Base-by-base conservation (phyloP, 2,329 filamentous ascomycete species). In the Acarospora socialis region DNA sequence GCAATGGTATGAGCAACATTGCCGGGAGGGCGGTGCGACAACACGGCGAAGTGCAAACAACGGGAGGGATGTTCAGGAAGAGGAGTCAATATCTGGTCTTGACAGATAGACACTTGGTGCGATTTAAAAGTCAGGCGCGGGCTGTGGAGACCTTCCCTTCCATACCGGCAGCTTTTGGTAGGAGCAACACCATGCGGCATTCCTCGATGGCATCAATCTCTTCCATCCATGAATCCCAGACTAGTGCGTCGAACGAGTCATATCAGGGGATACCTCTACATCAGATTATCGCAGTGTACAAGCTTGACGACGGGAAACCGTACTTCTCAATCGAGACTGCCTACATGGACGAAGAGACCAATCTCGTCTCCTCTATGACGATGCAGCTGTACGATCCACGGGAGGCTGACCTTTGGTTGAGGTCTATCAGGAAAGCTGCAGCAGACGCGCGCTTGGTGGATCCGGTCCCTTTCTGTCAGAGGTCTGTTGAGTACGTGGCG, bases 31-130 rank as follows among this genome's bases (percentile, higher is more conserved):
- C 60, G 18, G 70, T 80, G 13, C 53, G 79, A 21, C 66, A 75
- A 40, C 70, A 79, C 55, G 77, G 76, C 21, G 76, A 79, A 47
- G 70, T 80, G 10, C 75, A 81, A 52, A 79, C 72, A 8, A 73
- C 71, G 29, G 74, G 69, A 34, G 69, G 70, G 37, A 70, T 81
- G 63, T 77, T 80, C 54, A 63, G 75, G 49, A 79, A 78, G 56
- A 78, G 75, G 56, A 76, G 68, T 52, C 75, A 81, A 49, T 81
- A 77, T 45, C 57, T 81, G 33, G 77, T 81, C 9, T 57, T 81
- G 41, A 81, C 75, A 5, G 76, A 80, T 41, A 69, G 66, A 4
- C 72, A 80, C 50, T 55, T 81, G 34, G 55, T 80, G 33, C 66
- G 76, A 8, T 80, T 77, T 58, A 78, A 80, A 51, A 77, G 60